A percentile compares a stretch with the other conserved stretches of the same genome.
Evolutionary conservation across 345 rosid genomes (phyloP).

Genomic region (Physaria fendleri): DNA sequence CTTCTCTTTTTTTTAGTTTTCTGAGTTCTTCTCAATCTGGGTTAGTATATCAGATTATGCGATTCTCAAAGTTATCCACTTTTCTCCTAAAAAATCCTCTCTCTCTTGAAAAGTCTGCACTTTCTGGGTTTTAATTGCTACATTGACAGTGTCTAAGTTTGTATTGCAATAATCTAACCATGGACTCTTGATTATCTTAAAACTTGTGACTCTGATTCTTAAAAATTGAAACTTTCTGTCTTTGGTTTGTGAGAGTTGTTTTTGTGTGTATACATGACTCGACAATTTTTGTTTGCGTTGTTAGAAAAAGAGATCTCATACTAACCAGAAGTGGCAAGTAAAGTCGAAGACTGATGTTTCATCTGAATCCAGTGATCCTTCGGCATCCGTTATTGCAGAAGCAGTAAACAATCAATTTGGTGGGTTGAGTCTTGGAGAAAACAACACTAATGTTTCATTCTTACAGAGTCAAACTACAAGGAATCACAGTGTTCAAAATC

Average conservation of each 20-base stretch:
- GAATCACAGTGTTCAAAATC: conserved; percentile 27
- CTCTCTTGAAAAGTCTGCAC: background rate
- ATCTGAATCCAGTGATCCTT: conserved; percentile 23
- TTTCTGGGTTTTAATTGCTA: conserved; percentile 4
- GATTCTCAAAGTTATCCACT: background rate
- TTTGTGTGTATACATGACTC: background rate
- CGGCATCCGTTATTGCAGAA: conserved; percentile 29
- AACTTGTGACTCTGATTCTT: background rate
- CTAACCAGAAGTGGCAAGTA: conserved; percentile 33
- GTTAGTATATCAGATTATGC: background rate
- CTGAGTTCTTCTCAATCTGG: background rate
- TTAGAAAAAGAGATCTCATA: conserved; percentile 33
- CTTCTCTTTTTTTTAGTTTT: too few species aligned
- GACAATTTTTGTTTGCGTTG: background rate
- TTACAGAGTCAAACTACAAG: conserved; percentile 16
- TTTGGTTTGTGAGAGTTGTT: background rate
- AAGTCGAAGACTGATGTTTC: conserved; percentile 18
- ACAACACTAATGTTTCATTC: conserved; percentile 15
- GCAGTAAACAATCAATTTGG: conserved; percentile 37
- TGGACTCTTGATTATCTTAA: background rate
- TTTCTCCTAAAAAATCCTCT: background rate
- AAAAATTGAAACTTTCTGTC: background rate
- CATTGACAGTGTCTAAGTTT: background rate
- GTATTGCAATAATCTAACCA: background rate
- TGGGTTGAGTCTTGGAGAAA: conserved; percentile 45